Evolutionary conservation across 164 flowering plant genomes (phyloP), one percentile per base, ranked within the genome.

Genomic region (Tetracentron sinense): DNA sequence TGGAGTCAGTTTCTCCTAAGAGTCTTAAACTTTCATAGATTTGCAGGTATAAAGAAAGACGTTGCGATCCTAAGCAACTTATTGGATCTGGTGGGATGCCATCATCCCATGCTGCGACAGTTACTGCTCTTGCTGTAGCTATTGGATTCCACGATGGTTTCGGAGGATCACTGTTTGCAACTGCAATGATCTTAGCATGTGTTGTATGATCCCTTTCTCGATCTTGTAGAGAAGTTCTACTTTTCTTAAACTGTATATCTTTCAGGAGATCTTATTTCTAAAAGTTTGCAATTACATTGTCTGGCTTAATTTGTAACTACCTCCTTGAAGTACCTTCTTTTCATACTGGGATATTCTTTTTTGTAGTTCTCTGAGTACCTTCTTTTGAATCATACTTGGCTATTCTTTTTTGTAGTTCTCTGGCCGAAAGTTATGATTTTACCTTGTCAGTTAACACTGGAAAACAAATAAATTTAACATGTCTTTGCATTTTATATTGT

Each of bases 11-110:
- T 66, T 65, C 35, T 51, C 67, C 73, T 59, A 53, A 71, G 73
- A 64, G 62, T 70, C 67, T 72, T 51, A 51, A 12, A 51, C 30
- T 70, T 44, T 71, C 58, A 70, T 75, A 67, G 82, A 72, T 69
- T 54, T 62, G 72, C 81, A 82, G 85, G 85, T 82, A 61, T 63
- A 82, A 79, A 71, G 83, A 79, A 58, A 82, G 56, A 75, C 69
- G 78, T 62, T 82, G 85, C 81, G 83, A 82, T 71, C 54, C 78
- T 21, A 78, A 76, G 69, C 63, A 70, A 66, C 68, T 82, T 74
- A 42, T 82, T 47, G 79, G 62, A 55, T 82, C 86, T 38, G 86
- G 86, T 64, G 86, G 86, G 48, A 82, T 82, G 86, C 86, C 86
- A 0, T 82, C 86, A 10, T 82, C 86, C 2, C 86, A 82, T 71